A percentile compares a stretch with the other conserved stretches of the same genome.
These are phyloP conservation scores for Rhizophora apiculata DNA, from an alignment of 345 rosid genomes.

Conservation along the genomic window DNA sequence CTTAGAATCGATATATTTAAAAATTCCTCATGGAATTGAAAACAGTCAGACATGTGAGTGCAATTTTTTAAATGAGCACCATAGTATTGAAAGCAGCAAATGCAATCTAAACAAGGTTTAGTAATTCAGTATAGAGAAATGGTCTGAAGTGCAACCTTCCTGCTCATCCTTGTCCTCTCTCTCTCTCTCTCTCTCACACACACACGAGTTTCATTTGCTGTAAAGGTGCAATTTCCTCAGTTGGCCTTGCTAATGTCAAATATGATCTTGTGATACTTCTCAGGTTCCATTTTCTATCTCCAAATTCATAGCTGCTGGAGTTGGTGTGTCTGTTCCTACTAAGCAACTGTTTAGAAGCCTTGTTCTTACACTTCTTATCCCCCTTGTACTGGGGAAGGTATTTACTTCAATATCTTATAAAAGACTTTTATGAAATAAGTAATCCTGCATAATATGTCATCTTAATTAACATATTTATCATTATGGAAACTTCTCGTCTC, in stretches of 20 bases:
- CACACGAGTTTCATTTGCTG: not conserved
- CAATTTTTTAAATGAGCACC: too few relatives aligned
- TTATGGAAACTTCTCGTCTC: not conserved
- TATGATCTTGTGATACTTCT: constrained; percentile 11
- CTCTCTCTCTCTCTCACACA: not conserved
- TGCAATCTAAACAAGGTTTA: not conserved
- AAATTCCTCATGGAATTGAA: too few relatives aligned
- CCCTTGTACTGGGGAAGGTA: constrained; percentile 88
- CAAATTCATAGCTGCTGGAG: constrained; percentile 74
- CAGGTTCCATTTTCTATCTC: constrained; percentile 91
- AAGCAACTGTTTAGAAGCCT: constrained; percentile 74
- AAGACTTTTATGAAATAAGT: not conserved
- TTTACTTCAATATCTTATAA: constrained; percentile 1
- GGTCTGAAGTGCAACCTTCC: not conserved
- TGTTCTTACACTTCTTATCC: constrained; percentile 63
- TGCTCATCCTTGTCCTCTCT: not conserved
- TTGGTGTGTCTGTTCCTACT: constrained; percentile 80
- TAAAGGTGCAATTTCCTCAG: constrained; percentile 1
- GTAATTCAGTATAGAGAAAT: not conserved
- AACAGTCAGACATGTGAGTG: too few relatives aligned
- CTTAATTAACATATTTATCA: not conserved
- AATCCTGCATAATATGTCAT: not conserved
- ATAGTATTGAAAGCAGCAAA: not conserved
- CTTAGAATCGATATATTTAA: too few relatives aligned
- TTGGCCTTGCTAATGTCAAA: constrained; percentile 4